Percentiles rank a stretch among this genome's conserved stretches.
Conservation (phyloP, 2,329 filamentous ascomycete species). For the Paraphaeosphaeria sporulosa region DNA sequence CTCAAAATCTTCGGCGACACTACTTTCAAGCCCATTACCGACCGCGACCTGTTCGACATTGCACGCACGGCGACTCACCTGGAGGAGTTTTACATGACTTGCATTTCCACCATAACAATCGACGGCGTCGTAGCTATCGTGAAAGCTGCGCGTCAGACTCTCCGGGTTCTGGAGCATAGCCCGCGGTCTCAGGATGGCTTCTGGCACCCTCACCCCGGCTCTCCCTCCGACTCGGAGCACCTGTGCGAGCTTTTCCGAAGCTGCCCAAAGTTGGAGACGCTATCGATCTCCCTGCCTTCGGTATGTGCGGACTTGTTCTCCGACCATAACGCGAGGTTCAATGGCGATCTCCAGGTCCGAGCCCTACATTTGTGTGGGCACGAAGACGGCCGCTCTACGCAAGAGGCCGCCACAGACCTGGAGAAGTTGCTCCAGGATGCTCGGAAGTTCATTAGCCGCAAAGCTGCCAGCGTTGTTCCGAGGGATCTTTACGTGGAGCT, state of each 20-base stretch:
- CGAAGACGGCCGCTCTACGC: conserved; percentile 45
- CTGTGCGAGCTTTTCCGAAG: conserved; percentile 57
- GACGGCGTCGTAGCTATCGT: conserved; percentile 62
- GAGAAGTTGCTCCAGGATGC: conserved; percentile 51
- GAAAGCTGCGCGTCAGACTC: conserved; percentile 56
- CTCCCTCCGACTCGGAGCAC: conserved; percentile 54
- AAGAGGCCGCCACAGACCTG: conserved; percentile 48
- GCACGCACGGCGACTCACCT: conserved; percentile 60
- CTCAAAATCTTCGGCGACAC: conserved; percentile 65
- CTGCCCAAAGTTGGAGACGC: conserved; percentile 57
- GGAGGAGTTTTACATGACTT: conserved; percentile 62
- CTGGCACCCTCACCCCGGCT: conserved; percentile 59
- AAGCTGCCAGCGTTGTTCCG: conserved; percentile 46
- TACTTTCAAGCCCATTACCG: conserved; percentile 59
- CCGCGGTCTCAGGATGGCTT: conserved; percentile 62
- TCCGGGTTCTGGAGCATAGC: conserved; percentile 61
- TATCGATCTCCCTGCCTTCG: conserved; percentile 58
- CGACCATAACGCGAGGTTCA: conserved; percentile 54
- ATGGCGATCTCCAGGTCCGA: conserved; percentile 58
- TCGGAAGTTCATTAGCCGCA: conserved; percentile 50
- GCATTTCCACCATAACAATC: conserved; percentile 61
- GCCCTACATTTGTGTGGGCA: conserved; percentile 57
- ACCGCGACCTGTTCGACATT: conserved; percentile 59
- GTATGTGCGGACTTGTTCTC: conserved; percentile 58
- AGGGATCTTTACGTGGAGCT: conserved; percentile 56